Evolutionary conservation across 441 rosid genomes (phyloP), one percentile per base, ranked within the genome.

Genomic region (Euphorbia corollata): DNA sequence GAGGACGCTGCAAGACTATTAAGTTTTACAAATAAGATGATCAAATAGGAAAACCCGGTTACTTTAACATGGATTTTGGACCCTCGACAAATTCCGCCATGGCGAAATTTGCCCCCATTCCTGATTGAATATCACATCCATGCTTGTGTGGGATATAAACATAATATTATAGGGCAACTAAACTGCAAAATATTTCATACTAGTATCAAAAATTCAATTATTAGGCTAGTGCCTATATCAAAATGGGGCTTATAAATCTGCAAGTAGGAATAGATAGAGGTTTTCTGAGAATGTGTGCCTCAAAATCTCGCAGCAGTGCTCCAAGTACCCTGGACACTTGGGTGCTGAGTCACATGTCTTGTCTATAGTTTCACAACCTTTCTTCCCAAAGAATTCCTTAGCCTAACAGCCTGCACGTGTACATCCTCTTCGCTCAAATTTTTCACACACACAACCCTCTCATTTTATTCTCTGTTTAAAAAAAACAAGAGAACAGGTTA

Each of bases 251-350:
- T 6, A 43, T 54, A 39, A 36, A 43, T 53, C 63, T 23, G 64
- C 27, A 15, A 55, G 43, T 48, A 50, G 3, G 18, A 10, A 13
- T 8, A 4, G 0, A 5, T 5, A 7, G 11, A 1, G 2, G 8
- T 19, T 19, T 55, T 19, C 8, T 4, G 11, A 23, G 59, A 38
- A 24, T 6, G 24, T 56, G 56, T n/a, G n/a, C n/a, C 59, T 90
- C 84, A 90, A 74, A 90, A 81, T 56, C 76, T 80, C 61, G 83
- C 67, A 2, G 71, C 87, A 3, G 99, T 87, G 2, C 90, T 80
- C 99, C 99, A 89, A 0, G 94, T 87, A 67, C 96, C 99, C 73
- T 91, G 99, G 59, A 91, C 96, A 16, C 96, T 87, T 0, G 92
- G 96, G 55, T 86, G 85, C 50, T 79, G 79, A 27, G 96, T 91